Percentiles rank a stretch among this genome's conserved stretches.
Evolutionary conservation across 2,329 filamentous ascomycete species (phyloP).

Genomic region (Neurospora sp.): DNA sequence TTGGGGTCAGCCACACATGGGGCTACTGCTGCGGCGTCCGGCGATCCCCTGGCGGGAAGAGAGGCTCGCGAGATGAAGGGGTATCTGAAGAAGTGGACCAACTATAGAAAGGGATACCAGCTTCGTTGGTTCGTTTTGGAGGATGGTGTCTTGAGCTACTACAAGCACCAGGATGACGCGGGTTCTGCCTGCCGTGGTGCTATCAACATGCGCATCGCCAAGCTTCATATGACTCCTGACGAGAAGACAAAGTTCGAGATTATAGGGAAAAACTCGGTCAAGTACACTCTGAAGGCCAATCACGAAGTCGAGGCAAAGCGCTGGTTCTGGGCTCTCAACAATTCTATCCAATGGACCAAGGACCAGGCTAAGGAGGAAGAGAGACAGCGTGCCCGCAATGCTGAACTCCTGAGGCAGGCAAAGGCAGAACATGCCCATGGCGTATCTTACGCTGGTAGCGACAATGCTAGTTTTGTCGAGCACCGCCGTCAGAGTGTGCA

Average conservation of each 20-base stretch:
- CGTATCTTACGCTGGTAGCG: conserved; percentile 37
- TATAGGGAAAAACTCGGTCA: conserved; percentile 94
- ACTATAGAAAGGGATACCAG: conserved; percentile 96
- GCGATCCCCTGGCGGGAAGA: conserved; percentile 60
- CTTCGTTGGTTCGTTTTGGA: conserved; percentile 96
- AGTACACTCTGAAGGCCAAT: conserved; percentile 95
- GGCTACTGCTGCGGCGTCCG: conserved; percentile 39
- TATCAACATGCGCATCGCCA: conserved; percentile 97
- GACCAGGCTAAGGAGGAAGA: conserved; percentile 92
- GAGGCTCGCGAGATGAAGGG: conserved; percentile 97
- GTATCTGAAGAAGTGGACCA: conserved; percentile 99
- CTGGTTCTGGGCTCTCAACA: conserved; percentile 99
- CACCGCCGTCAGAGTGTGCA: conserved; percentile 34
- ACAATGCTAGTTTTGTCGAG: conserved; percentile 42
- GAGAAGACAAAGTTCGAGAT: conserved; percentile 98
- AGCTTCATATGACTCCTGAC: conserved; percentile 88
- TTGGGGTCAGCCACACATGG: conserved; percentile 62
- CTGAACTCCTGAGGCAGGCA: conserved; percentile 66
- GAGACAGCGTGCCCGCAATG: conserved; percentile 61
- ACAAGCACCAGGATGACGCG: conserved; percentile 97
- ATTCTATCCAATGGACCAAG: conserved; percentile 96
- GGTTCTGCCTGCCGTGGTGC: conserved; percentile 93
- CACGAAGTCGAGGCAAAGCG: conserved; percentile 96
- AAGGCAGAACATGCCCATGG: conserved; percentile 58
- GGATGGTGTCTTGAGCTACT: conserved; percentile 95